Evolutionary conservation across 768 basidiomycete species (phyloP).

Genomic region (Podaxis mareebaensis): DNA sequence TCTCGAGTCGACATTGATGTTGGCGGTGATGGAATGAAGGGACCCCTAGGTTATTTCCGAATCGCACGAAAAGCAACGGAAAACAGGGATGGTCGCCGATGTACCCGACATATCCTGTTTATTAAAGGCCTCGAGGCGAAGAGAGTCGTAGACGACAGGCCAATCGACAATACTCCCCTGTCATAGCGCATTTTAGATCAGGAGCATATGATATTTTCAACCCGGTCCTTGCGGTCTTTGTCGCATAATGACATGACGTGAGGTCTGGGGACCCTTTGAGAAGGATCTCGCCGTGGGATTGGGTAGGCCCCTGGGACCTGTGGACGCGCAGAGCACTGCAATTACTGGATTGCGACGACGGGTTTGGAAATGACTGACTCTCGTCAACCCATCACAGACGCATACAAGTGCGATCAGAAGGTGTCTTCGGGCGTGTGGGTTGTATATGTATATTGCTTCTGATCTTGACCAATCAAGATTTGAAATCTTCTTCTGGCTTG

Average conservation of each 20-base stretch:
- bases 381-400: not conserved
- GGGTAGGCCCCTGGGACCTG: not conserved
- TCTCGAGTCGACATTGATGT: not conserved
- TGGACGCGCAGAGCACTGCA: not conserved
- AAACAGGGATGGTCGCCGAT: not conserved
- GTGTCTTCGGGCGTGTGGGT: not conserved
- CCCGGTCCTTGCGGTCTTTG: constrained; percentile 3
- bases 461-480: constrained; percentile 10
- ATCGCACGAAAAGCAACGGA: constrained; percentile 1
- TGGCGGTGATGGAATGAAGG: not conserved
- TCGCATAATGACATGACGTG: constrained; percentile 9
- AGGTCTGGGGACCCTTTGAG: not conserved
- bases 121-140: not conserved
- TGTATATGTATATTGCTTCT: constrained; percentile 1
- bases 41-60: constrained; percentile 1
- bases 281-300: constrained; percentile 5
- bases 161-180: not conserved
- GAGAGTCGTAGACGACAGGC: not conserved
- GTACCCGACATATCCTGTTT: not conserved
- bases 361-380: not conserved
- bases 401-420: constrained; percentile 4
- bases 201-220: not conserved
- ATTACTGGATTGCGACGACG: constrained; percentile 5
- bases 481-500: constrained; percentile 1
- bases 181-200: not conserved